Base-by-base conservation (phyloP, 179 eudicot genomes). In the Patellifolia procumbens region DNA sequence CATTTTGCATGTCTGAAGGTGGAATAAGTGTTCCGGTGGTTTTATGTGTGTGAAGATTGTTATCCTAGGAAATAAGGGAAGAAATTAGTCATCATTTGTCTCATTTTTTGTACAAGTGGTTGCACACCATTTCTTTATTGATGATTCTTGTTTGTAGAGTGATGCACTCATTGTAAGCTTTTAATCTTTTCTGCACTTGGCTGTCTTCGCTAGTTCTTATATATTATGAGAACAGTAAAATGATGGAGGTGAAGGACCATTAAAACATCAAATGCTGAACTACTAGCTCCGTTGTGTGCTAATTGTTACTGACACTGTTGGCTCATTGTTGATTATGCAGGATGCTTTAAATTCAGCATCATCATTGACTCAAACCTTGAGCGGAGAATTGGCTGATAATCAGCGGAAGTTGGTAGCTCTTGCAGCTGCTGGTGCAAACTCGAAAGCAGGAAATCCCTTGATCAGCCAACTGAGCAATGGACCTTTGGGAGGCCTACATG, bases 331-430 rank as follows among this genome's bases (percentile, higher is more conserved):
- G 9, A 17, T 34, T 62, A 32, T 77, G 76, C 86, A 96, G 99
- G 99, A 93, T 68, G 87, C 95, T 28, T 86, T 96, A 45, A 89
- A 81, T 85, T 90, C 97, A 37, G 98, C 93, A 51, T 88, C 99
- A 51, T 87, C 99, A 9, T 46, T 96, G 64, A 85, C 92, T 70
- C 97, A 90, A 82, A 83, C 87, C 37, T 80, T 96, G 81, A 88
- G 86, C 34, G 87, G 83, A 73, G 99, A 96, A 74, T 75, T 96
- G 79, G 92, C 88, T 83, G 99, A 96, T 67, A 91, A 91, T 76
- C 98, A 96, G 74, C 84, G 98, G 66, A 89, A 90, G 90, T 76
- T 96, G 76, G 37, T 95, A 76, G 94, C 93, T 80, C 86, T 91
- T 73, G 97, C 93, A 15, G 88, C 84, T 69, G 88, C 91, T 7